Evolutionary conservation across 345 rosid genomes (phyloP).

Genomic region (Salix arbutifolia): DNA sequence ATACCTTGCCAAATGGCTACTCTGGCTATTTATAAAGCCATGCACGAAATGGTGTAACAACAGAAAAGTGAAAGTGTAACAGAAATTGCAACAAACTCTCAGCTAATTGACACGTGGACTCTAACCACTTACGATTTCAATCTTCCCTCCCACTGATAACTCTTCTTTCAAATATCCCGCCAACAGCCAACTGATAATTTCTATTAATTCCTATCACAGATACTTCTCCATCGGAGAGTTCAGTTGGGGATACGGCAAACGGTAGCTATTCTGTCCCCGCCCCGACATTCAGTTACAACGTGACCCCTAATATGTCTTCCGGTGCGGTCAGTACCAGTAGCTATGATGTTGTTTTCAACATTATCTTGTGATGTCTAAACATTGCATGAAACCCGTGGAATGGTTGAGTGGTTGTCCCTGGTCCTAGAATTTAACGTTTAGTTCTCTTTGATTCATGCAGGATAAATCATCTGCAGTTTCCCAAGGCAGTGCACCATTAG

Average conservation of each 20-base stretch:
- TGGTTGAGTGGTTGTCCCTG: neutral
- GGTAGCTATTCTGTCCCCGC: neutral
- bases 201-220: too few relatives aligned
- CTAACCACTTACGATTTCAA: too few relatives aligned
- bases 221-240: neutral
- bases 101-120: too few relatives aligned
- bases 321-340: neutral
- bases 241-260: neutral
- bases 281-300: neutral
- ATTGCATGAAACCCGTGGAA: neutral
- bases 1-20: too few relatives aligned
- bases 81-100: too few relatives aligned
- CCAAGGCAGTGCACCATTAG: conserved; percentile 31
- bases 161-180: too few relatives aligned
- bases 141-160: too few relatives aligned
- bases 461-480: conserved; percentile 28
- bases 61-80: too few relatives aligned
- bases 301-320: neutral
- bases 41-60: too few relatives aligned
- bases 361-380: neutral
- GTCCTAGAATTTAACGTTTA: neutral
- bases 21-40: too few relatives aligned
- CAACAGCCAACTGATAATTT: too few relatives aligned
- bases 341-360: neutral
- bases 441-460: conserved; percentile 31